A percentile compares a stretch with the other conserved stretches of the same genome.
Evolutionary conservation across 2,329 filamentous ascomycete genomes (phyloP).

Genomic region (Cytospora paraplurivora): DNA sequence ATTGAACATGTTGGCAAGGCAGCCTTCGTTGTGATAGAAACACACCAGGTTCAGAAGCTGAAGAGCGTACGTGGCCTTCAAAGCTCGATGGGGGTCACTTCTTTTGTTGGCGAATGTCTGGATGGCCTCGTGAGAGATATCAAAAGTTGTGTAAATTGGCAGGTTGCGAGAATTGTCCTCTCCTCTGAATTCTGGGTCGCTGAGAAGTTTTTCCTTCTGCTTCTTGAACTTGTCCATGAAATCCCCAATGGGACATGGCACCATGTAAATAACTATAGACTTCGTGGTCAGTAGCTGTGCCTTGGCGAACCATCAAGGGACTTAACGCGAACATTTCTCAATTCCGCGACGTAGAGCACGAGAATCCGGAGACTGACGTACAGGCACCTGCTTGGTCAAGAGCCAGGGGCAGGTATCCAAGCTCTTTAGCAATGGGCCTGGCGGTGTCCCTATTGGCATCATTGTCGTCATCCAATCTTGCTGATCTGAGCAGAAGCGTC

Average conservation of each 20-base stretch:
- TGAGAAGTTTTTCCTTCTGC: slow-evolving; percentile 27
- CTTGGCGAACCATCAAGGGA: too few relatives aligned
- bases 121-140: slow-evolving; percentile 34
- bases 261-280: slow-evolving; percentile 20
- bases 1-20: slow-evolving; percentile 28
- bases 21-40: slow-evolving; percentile 36
- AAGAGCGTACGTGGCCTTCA: slow-evolving; percentile 31
- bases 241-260: slow-evolving; percentile 13
- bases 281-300: too few relatives aligned
- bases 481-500: slow-evolving; percentile 28
- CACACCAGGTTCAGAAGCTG: slow-evolving; percentile 34
- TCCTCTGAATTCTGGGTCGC: slow-evolving; percentile 24
- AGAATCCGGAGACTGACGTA: too few relatives aligned
- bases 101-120: slow-evolving; percentile 20
- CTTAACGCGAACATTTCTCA: too few relatives aligned
- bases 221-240: slow-evolving; percentile 30
- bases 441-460: slow-evolving; percentile 20
- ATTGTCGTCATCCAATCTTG: neutral
- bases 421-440: slow-evolving; percentile 27
- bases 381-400: slow-evolving; percentile 35
- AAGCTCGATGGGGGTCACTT: neutral
- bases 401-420: slow-evolving; percentile 36
- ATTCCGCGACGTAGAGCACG: too few relatives aligned
- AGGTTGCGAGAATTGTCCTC: slow-evolving; percentile 23
- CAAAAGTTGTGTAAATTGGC: slow-evolving; percentile 34